phyloP scores from a whole-genome alignment of 2,329 filamentous ascomycete genomes.

The Pezicula neosporulosa region DNA sequence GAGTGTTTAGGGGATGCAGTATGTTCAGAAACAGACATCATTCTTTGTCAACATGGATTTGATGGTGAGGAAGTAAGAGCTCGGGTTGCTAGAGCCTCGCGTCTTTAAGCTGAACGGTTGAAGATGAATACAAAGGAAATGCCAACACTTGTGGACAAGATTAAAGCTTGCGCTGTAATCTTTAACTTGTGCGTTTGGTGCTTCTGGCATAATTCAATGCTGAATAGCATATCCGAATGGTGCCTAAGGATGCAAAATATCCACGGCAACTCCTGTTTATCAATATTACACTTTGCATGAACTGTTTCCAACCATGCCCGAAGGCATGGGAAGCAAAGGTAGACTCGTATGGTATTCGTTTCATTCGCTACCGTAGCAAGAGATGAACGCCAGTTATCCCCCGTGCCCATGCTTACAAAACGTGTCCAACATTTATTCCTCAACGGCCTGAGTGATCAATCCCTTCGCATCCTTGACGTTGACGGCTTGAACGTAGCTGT shows the following conservation, averaged over 20 bases:
- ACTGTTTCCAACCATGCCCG: constrained; percentile 3
- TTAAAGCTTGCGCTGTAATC: too few species aligned
- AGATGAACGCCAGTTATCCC: constrained; percentile 11
- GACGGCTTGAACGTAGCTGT: constrained; percentile 99
- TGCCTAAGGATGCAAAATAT: not conserved
- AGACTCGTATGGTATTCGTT: constrained; percentile 1
- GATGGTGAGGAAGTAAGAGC: too few species aligned
- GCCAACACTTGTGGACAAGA: too few species aligned
- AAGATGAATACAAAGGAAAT: too few species aligned
- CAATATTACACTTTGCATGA: constrained; percentile 1
- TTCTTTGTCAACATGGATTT: too few species aligned
- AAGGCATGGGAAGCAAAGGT: constrained; percentile 2
- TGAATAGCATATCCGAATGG: not conserved
- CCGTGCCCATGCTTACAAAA: not conserved
- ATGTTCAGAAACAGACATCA: too few species aligned
- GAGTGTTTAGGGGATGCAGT: too few species aligned
- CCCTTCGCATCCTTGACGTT: constrained; percentile 99
- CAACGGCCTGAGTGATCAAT: constrained; percentile 86
- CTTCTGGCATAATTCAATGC: not conserved
- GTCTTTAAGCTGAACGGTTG: too few species aligned
- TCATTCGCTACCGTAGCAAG: constrained; percentile 12
- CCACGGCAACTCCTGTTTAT: not conserved
- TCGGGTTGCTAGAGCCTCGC: too few species aligned
- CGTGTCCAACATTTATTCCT: constrained; percentile 48
- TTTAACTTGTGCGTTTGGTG: not conserved